Evolutionary conservation across 805 yeast genomes (phyloP).

Genomic region (Spathaspora arborariae): DNA sequence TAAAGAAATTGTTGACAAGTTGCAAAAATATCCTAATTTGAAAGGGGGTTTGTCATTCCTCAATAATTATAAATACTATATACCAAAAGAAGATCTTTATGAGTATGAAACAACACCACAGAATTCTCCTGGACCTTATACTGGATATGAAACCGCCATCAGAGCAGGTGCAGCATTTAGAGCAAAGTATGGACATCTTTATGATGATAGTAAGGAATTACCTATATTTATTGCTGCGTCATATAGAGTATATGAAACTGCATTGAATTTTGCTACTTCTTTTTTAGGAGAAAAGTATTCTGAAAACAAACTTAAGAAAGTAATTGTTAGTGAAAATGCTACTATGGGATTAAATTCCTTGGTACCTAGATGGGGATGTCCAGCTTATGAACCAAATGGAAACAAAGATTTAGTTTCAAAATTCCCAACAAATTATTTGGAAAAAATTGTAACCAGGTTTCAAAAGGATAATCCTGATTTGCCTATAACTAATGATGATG

Average conservation of each 20-base stretch:
- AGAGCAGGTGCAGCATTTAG: constrained; percentile 49
- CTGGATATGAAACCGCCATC: constrained; percentile 49
- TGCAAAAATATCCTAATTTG: constrained; percentile 29
- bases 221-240: constrained; percentile 56
- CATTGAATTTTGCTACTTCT: constrained; percentile 54
- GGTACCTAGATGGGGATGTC: constrained; percentile 49
- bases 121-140: constrained; percentile 42
- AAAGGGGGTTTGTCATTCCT: constrained; percentile 53
- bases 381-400: constrained; percentile 23
- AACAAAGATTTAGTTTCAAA: constrained; percentile 2
- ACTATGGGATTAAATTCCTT: constrained; percentile 55
- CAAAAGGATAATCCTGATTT: constrained; percentile 51
- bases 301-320: constrained; percentile 27
- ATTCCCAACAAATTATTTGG: constrained; percentile 38
- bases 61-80: constrained; percentile 50
- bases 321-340: constrained; percentile 45
- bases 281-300: constrained; percentile 47
- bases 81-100: constrained; percentile 27
- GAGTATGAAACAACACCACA: constrained; percentile 52
- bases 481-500: constrained; percentile 50
- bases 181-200: constrained; percentile 46
- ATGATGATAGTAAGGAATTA: constrained; percentile 28
- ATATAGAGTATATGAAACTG: constrained; percentile 53
- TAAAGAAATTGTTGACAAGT: constrained; percentile 18
- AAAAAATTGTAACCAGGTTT: constrained; percentile 53